These are phyloP conservation scores for Lyophyllum atratum DNA, from an alignment of 768 basidiomycete genomes.

Conservation along the genomic window DNA sequence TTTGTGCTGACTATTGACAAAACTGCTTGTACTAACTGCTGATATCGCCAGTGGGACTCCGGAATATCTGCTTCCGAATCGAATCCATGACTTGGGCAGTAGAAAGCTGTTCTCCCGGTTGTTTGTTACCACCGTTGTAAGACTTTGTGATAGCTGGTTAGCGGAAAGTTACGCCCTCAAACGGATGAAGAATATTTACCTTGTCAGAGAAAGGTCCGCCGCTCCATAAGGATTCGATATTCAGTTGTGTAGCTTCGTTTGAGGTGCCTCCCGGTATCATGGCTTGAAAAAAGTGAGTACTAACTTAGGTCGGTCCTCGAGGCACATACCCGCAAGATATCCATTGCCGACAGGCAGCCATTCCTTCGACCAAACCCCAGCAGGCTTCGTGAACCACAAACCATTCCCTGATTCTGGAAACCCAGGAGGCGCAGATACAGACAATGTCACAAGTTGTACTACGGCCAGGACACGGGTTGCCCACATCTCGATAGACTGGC, in stretches of 20 bases:
- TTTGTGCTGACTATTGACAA: background rate
- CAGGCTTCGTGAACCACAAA: constrained; percentile 65
- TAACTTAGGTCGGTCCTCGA: background rate
- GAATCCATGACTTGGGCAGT: constrained; percentile 51
- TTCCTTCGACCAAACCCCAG: constrained; percentile 55
- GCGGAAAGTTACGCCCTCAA: background rate
- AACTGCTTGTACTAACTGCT: constrained; percentile 39
- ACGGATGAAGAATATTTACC: constrained; percentile 37
- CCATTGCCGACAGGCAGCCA: constrained; percentile 77
- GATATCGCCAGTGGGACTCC: constrained; percentile 59
- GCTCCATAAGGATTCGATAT: constrained; percentile 78
- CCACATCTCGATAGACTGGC: constrained; percentile 24
- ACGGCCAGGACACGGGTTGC: constrained; percentile 23
- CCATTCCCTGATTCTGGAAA: constrained; percentile 77
- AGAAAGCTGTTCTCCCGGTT: constrained; percentile 39
- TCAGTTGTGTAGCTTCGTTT: constrained; percentile 65
- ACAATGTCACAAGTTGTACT: constrained; percentile 19
- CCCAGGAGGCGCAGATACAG: constrained; percentile 34
- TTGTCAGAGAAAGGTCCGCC: constrained; percentile 72
- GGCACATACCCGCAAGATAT: constrained; percentile 56
- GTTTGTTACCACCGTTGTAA: constrained; percentile 74
- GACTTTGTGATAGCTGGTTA: constrained; percentile 33
- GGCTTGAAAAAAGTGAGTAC: constrained; percentile 36
- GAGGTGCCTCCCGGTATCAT: constrained; percentile 64
- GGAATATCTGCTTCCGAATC: constrained; percentile 60